Conservation (phyloP, 805 yeast genomes). For the Candida orba region DNA sequence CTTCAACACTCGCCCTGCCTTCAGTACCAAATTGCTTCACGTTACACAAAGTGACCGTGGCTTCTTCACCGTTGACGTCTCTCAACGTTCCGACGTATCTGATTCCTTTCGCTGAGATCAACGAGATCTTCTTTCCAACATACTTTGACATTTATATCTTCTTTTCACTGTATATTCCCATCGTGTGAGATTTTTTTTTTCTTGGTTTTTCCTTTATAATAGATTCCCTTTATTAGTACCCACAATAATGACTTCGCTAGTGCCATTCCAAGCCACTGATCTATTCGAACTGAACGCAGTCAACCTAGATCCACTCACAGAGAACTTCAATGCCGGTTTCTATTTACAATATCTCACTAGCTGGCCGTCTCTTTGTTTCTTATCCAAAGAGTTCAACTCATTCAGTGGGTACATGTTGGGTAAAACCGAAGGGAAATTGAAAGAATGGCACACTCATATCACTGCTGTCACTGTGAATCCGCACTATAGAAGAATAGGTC, state of each 20-base stretch:
- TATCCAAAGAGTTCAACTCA: conserved; percentile 45
- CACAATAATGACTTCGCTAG: conserved; percentile 91
- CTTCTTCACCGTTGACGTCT: conserved; percentile 80
- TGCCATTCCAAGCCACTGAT: conserved; percentile 85
- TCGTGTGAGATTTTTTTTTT: not conserved
- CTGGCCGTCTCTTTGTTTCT: conserved; percentile 90
- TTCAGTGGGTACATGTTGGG: conserved; percentile 82
- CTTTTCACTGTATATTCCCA: too few species aligned
- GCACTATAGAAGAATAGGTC: conserved; percentile 74
- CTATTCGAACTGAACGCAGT: conserved; percentile 64
- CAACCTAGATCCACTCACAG: conserved; percentile 85
- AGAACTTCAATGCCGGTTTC: conserved; percentile 79
- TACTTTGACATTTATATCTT: conserved; percentile 67
- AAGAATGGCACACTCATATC: conserved; percentile 94
- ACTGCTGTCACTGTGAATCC: conserved; percentile 91
- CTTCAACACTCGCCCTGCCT: conserved; percentile 74
- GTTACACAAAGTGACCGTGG: conserved; percentile 75
- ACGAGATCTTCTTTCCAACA: conserved; percentile 82
- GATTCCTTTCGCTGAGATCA: conserved; percentile 70
- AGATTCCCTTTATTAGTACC: too few species aligned
- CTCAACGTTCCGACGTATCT: conserved; percentile 84
- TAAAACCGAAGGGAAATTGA: conserved; percentile 82
- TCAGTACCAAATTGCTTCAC: conserved; percentile 90
- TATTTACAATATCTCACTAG: conserved; percentile 74
- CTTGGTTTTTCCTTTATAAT: not conserved